Evolutionary conservation across 129 eudicot genomes (phyloP).

Genomic region (Pulicaria dysenterica): DNA sequence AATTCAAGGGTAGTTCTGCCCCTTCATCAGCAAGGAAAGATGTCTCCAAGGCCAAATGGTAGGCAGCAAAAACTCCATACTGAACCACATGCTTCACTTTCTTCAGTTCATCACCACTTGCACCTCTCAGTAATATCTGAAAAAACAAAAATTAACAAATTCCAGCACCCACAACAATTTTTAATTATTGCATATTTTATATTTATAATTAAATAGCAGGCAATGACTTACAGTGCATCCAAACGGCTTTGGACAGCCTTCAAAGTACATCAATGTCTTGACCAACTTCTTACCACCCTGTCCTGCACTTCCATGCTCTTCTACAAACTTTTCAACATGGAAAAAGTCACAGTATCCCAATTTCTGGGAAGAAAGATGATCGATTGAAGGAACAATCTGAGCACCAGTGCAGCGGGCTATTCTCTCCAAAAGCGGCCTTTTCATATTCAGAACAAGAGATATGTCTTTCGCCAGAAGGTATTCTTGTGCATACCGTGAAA

Average conservation of each 20-base stretch:
- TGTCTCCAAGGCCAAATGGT: slow-evolving; percentile 93
- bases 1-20: slow-evolving; percentile 81
- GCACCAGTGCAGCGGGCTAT: slow-evolving; percentile 98
- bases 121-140: slow-evolving; percentile 96
- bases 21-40: slow-evolving; percentile 99
- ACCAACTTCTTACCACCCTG: slow-evolving; percentile 80
- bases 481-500: slow-evolving; percentile 89
- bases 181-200: too few species aligned
- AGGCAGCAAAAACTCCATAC: slow-evolving; percentile 96
- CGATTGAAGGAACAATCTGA: slow-evolving; percentile 91
- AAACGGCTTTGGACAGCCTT: slow-evolving; percentile 97
- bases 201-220: neutral
- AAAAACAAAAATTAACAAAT: slow-evolving; percentile 21
- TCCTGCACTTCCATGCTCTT: slow-evolving; percentile 92
- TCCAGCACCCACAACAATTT: neutral
- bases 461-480: slow-evolving; percentile 86
- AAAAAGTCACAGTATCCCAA: slow-evolving; percentile 86
- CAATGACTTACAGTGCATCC: slow-evolving; percentile 89
- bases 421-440: slow-evolving; percentile 94
- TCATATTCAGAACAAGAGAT: slow-evolving; percentile 91
- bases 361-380: slow-evolving; percentile 82
- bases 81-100: slow-evolving; percentile 95
- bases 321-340: slow-evolving; percentile 76
- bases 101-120: slow-evolving; percentile 89
- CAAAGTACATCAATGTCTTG: slow-evolving; percentile 96